phyloP scores from a whole-genome alignment of 495 filamentous ascomycete species.

The Jackrogersella multiformis region DNA sequence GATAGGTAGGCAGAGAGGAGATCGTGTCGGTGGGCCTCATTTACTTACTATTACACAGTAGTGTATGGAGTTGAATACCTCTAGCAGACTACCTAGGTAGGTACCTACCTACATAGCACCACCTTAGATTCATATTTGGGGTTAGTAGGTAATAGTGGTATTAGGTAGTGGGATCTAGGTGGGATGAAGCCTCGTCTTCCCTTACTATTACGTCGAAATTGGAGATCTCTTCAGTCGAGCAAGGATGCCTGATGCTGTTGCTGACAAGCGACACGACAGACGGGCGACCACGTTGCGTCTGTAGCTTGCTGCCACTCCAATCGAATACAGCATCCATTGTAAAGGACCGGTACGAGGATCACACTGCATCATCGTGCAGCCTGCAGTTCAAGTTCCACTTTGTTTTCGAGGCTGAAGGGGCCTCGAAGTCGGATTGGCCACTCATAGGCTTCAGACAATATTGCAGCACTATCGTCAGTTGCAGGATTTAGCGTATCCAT shows the following conservation, averaged over 20 bases:
- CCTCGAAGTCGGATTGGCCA: conserved; percentile 24
- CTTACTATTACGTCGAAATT: conserved; percentile 28
- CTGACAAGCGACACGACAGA: conserved; percentile 40
- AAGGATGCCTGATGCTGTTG: conserved; percentile 18
- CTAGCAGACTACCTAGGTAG: conserved; percentile 7
- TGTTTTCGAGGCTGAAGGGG: conserved; percentile 34
- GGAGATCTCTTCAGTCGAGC: conserved; percentile 10
- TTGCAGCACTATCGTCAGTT: conserved; percentile 33
- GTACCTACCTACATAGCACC: no score
- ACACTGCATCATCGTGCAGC: conserved; percentile 17
- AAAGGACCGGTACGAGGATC: conserved; percentile 12
- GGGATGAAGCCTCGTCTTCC: conserved; percentile 17
- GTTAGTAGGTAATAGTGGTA: no score
- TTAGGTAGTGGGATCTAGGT: no score
- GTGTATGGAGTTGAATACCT: conserved; percentile 19
- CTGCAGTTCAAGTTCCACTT: conserved; percentile 19
- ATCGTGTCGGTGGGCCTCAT: conserved; percentile 18
- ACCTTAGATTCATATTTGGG: no score
- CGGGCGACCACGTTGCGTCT: conserved; percentile 36
- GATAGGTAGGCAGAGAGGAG: conserved; percentile 2
- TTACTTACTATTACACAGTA: no score
- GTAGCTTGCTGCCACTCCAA: conserved; percentile 18
- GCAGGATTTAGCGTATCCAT: conserved; percentile 32
- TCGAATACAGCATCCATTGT: no score
- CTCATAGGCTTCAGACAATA: conserved; percentile 22